These are phyloP conservation scores for Podospora pseudocomata DNA, from an alignment of 495 filamentous ascomycete species.

Conservation along the genomic window DNA sequence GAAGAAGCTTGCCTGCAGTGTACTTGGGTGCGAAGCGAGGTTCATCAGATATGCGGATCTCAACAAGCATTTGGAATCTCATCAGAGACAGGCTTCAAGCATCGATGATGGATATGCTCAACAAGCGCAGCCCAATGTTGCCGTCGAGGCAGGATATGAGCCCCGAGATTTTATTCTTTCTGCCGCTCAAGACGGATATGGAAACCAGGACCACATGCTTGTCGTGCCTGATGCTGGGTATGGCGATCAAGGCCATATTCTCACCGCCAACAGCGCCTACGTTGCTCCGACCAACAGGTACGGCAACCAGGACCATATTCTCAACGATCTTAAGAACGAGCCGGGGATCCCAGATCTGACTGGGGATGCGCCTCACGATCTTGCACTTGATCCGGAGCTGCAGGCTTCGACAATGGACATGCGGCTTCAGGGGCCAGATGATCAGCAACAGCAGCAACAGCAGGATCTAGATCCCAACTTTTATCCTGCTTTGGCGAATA, in stretches of 20 bases:
- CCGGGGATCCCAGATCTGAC: background rate
- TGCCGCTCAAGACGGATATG: background rate
- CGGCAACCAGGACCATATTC: background rate
- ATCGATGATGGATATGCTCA: background rate
- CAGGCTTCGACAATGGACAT: background rate
- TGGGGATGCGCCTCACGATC: background rate
- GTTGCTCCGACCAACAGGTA: background rate
- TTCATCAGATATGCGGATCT: slow-evolving; percentile 69
- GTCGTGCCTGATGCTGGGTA: background rate
- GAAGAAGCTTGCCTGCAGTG: slow-evolving; percentile 16
- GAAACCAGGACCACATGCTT: background rate
- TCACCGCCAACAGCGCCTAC: background rate
- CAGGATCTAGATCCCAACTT: background rate
- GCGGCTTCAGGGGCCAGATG: background rate
- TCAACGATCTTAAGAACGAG: background rate
- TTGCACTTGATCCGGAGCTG: slow-evolving; percentile 22
- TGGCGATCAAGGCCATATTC: background rate
- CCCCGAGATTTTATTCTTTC: background rate
- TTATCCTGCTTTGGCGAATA: background rate
- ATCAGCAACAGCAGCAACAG: background rate
- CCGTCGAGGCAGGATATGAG: background rate
- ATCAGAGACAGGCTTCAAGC: background rate
- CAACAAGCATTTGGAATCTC: slow-evolving; percentile 56
- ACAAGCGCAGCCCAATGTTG: background rate
- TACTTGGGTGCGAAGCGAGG: slow-evolving; percentile 33